These are phyloP conservation scores for Pascua sp. DNA, from an alignment of 1,284 basidiomycete species.

Conservation along the genomic window DNA sequence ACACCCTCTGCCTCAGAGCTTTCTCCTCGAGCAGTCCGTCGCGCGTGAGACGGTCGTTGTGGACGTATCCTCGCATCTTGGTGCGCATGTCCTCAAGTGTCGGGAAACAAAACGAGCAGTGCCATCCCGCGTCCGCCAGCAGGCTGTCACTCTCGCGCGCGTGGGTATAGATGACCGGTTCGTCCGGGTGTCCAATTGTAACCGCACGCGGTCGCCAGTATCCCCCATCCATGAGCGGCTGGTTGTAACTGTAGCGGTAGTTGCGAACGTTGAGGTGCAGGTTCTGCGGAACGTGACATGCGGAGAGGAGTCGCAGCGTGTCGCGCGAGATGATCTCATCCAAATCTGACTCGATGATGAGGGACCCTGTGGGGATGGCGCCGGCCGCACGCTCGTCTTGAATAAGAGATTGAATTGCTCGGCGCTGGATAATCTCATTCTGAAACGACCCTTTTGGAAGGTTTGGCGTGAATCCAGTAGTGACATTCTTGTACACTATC, in stretches of 20 bases:
- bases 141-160: conserved; percentile 52
- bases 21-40: conserved; percentile 10
- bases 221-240: conserved; percentile 51
- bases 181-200: neutral
- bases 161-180: conserved; percentile 19
- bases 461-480: conserved; percentile 19
- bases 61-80: conserved; percentile 34
- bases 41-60: conserved; percentile 29
- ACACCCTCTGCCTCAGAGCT: conserved; percentile 20
- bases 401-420: neutral
- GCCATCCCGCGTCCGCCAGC: conserved; percentile 61
- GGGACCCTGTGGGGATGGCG: conserved; percentile 9
- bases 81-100: conserved; percentile 26
- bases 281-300: conserved; percentile 54
- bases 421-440: conserved; percentile 37
- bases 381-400: neutral
- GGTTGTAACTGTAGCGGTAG: conserved; percentile 65
- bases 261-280: conserved; percentile 66
- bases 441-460: conserved; percentile 44
- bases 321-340: conserved; percentile 64
- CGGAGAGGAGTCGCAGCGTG: conserved; percentile 58
- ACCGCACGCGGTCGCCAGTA: conserved; percentile 55
- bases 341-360: conserved; percentile 66
- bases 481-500: neutral
- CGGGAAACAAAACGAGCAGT: conserved; percentile 42